Evolutionary conservation across 345 rosid species (phyloP).

Genomic region (Hypericum perforatum): DNA sequence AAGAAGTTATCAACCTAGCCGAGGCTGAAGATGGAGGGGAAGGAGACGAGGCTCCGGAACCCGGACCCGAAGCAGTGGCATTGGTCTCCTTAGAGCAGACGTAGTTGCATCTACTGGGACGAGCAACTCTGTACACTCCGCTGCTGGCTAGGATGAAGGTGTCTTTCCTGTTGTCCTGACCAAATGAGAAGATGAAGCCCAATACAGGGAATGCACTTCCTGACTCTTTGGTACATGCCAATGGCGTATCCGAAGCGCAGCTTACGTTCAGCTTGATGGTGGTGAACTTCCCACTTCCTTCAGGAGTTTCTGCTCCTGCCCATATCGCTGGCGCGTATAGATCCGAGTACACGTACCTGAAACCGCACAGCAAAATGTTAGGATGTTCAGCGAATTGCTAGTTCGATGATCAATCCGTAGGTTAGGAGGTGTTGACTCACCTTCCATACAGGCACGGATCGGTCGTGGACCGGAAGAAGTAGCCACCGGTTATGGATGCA

Average conservation of each 20-base stretch:
- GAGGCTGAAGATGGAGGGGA: too few relatives aligned
- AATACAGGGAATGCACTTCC: neutral
- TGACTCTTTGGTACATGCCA: neutral
- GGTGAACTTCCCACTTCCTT: constrained; percentile 1
- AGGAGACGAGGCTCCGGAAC: too few relatives aligned
- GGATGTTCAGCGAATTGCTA: neutral
- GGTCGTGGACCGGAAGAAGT: constrained; percentile 1
- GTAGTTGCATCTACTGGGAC: constrained; percentile 3
- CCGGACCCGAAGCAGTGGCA: too few relatives aligned
- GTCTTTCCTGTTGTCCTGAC: constrained; percentile 4
- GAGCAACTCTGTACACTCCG: constrained; percentile 3
- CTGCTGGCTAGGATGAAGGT: neutral
- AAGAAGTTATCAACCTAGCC: too few relatives aligned
- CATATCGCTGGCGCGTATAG: neutral
- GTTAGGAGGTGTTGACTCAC: neutral
- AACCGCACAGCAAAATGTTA: neutral
- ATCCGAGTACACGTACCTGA: constrained; percentile 2
- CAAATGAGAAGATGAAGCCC: neutral
- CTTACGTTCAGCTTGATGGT: neutral
- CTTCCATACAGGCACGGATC: constrained; percentile 2
- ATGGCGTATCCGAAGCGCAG: neutral
- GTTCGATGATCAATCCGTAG: neutral
- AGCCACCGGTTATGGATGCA: constrained; percentile 5
- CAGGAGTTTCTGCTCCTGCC: constrained; percentile 1
- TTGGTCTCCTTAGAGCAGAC: constrained; percentile 1